Evolutionary conservation across 768 basidiomycete genomes (phyloP).

Genomic region (Cystobasidium tubakii): DNA sequence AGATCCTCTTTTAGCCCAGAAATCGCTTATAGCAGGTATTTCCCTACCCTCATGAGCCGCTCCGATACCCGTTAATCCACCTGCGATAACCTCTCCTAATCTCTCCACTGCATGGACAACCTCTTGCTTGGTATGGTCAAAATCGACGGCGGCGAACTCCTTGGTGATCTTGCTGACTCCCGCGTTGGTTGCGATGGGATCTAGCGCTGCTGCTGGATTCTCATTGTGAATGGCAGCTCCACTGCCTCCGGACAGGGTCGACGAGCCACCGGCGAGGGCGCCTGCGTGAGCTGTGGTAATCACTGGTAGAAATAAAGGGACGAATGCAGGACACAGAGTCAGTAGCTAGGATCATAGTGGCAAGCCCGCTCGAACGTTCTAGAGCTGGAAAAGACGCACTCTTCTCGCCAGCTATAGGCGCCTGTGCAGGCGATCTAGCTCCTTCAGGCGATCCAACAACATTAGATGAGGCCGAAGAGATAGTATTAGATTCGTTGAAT

Average conservation of each 20-base stretch:
- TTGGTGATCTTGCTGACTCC: conserved; percentile 14
- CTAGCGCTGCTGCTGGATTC: conserved; percentile 12
- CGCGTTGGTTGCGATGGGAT: conserved; percentile 26
- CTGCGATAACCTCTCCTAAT: conserved; percentile 23
- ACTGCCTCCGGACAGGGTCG: too few species aligned
- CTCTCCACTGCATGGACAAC: conserved; percentile 17
- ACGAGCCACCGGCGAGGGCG: neutral
- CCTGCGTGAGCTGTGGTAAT: conserved; percentile 10
- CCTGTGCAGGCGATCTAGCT: neutral
- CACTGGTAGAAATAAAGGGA: neutral
- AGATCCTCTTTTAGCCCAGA: conserved; percentile 23
- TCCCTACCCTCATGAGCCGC: conserved; percentile 20
- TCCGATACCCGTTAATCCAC: conserved; percentile 2
- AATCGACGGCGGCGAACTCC: conserved; percentile 25
- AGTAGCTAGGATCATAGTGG: neutral
- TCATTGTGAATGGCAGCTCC: neutral
- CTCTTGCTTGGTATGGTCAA: conserved; percentile 31
- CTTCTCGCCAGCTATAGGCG: neutral
- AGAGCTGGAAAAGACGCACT: neutral
- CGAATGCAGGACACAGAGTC: neutral
- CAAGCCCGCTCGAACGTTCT: neutral
- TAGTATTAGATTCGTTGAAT: neutral
- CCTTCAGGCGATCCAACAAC: neutral
- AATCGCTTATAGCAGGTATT: neutral
- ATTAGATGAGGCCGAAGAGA: neutral